Evolutionary conservation across 768 basidiomycete species (phyloP).

Genomic region (Agrocybe pediades): DNA sequence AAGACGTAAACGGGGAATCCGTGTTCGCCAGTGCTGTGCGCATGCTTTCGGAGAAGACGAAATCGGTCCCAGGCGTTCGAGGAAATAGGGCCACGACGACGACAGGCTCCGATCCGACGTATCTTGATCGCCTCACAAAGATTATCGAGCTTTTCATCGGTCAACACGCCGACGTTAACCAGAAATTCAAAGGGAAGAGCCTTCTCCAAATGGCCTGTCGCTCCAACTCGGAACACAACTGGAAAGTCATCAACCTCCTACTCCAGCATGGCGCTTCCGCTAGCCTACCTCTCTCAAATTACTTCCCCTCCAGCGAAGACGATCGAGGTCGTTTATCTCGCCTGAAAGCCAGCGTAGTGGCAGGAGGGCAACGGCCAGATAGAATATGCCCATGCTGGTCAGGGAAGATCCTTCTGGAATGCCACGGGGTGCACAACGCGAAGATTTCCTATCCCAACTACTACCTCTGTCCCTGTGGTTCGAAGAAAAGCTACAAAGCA

Average conservation of each 20-base stretch:
- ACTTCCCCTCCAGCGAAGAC: neutral
- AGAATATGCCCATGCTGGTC: conserved; percentile 3
- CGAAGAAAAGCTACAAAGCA: neutral
- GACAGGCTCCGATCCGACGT: neutral
- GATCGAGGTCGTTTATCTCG: neutral
- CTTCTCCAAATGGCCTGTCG: neutral
- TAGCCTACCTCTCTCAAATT: neutral
- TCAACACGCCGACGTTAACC: neutral
- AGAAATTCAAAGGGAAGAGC: neutral
- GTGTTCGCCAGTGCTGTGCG: neutral
- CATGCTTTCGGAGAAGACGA: neutral
- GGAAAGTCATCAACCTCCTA: neutral
- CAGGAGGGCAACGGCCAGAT: neutral
- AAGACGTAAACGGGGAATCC: neutral
- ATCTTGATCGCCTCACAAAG: neutral
- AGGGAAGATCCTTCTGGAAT: neutral
- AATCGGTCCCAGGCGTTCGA: neutral
- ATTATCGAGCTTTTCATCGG: neutral
- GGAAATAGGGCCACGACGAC: too few species aligned
- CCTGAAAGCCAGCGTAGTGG: neutral
- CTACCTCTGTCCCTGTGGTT: neutral
- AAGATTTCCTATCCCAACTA: neutral
- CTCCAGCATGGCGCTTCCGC: neutral
- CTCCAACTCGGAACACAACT: neutral
- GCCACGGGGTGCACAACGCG: neutral